Evolutionary conservation across 768 basidiomycete genomes (phyloP), one percentile per base, ranked within the genome.

Genomic region (Chalciporus chontae): DNA sequence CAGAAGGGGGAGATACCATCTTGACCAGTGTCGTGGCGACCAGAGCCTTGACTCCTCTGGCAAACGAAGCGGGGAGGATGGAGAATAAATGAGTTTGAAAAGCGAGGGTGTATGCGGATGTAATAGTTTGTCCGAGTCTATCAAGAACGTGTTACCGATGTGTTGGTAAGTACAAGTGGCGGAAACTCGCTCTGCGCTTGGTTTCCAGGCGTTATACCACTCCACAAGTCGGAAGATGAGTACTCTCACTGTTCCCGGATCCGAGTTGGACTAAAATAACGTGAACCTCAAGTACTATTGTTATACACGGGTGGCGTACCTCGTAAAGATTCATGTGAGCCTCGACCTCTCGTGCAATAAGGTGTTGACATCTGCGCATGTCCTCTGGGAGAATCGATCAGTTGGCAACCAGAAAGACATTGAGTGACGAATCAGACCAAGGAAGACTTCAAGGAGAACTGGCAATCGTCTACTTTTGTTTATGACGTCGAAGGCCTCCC

Each of bases 21-120:
- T 43, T 60, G 36, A 50, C 53, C 40, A 88, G 75, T 0, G 85
- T 84, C 1, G 77, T 72, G 1, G 78, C 73, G 50, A 85, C 78
- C 9, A 92, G 78, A 0, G 72, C 71, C 60, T 87, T 86, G 71
- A 92, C 83, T 3, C 81, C 87, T 8, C 68, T 57, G 7, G 84
- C 74, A 55, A 92, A 92, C 1, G 77, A 72, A 0, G 83, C 69
- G 3, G 90, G 87, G 3, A 93, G 77, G 26, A 73, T 68, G 37
- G 88, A 85, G 63, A 87, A 88, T 11, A 92, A 69, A 41, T 81
- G 80, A 1, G 85, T 87, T 60, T 88, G 86, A 60, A 90, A 92
- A 32, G 76, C 72, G 40, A 83, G 75, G 17, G 77, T 82, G 63
- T 85, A 90, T 1, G 84, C 74, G 2, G 76, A 73, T 42, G 74